Conservation (phyloP, 768 basidiomycete genomes). For the Coprinellus micaceus region DNA sequence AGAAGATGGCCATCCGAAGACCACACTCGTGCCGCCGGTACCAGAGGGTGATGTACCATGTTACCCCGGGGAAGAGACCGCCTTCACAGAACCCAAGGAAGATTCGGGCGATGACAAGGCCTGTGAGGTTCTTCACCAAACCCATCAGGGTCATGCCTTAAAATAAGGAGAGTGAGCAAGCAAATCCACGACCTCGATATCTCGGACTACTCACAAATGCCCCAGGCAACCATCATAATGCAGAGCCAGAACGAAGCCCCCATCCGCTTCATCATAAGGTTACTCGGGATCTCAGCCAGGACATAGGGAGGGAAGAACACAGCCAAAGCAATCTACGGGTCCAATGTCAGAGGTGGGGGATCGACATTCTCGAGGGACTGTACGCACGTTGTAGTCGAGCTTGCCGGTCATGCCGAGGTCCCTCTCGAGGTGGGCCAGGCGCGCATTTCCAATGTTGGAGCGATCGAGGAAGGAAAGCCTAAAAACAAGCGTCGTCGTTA, state of each 20-base stretch:
- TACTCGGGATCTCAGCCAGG: conserved; percentile 29
- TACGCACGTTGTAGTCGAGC: conserved; percentile 30
- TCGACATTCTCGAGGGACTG: background rate
- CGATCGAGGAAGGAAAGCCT: conserved; percentile 32
- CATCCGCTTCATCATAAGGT: conserved; percentile 32
- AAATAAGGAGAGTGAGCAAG: background rate
- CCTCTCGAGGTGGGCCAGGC: conserved; percentile 24
- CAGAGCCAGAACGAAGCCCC: conserved; percentile 31
- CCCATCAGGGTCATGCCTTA: conserved; percentile 32
- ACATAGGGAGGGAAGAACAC: conserved; percentile 32
- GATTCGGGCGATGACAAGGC: conserved; percentile 25
- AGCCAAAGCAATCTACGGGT: conserved; percentile 23
- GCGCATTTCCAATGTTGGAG: conserved; percentile 30
- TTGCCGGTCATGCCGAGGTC: conserved; percentile 25
- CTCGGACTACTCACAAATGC: conserved; percentile 20
- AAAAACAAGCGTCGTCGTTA: background rate
- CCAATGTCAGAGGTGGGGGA: background rate
- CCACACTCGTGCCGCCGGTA: conserved; percentile 30
- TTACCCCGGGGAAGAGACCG: conserved; percentile 29
- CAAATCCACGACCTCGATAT: background rate
- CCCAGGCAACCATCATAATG: conserved; percentile 31
- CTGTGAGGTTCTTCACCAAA: conserved; percentile 21
- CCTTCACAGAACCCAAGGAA: conserved; percentile 28
- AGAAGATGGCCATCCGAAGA: conserved; percentile 31
- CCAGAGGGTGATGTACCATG: conserved; percentile 30